A percentile compares a stretch with the other conserved stretches of the same genome.
Conservation (phyloP, 495 filamentous ascomycete genomes). For the Evernia prunastri region DNA sequence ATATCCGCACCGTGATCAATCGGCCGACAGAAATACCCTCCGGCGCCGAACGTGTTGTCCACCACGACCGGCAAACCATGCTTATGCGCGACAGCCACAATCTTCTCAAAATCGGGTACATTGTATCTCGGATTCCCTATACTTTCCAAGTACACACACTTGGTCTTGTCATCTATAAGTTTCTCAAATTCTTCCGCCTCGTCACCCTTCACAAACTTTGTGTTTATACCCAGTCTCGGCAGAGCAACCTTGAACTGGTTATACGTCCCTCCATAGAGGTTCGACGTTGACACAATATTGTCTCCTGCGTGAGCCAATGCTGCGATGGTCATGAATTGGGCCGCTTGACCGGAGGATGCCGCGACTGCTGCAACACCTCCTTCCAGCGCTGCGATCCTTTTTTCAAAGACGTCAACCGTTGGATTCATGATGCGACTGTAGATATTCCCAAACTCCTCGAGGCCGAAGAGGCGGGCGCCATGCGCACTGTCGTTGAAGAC, state of each 20-base stretch:
- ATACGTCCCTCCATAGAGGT: conserved; percentile 95
- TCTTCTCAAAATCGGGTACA: conserved; percentile 80
- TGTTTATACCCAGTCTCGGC: conserved; percentile 76
- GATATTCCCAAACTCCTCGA: conserved; percentile 98
- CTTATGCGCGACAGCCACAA: conserved; percentile 72
- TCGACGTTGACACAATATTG: conserved; percentile 91
- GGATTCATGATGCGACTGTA: conserved; percentile 99
- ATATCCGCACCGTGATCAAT: conserved; percentile 94
- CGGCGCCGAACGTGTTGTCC: conserved; percentile 97
- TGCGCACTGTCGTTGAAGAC: conserved; percentile 96
- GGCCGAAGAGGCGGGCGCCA: conserved; percentile 89
- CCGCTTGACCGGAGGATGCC: conserved; percentile 83
- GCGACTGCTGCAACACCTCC: conserved; percentile 89
- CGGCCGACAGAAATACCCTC: conserved; percentile 82
- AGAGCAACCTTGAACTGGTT: conserved; percentile 96
- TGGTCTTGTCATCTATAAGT: conserved; percentile 91
- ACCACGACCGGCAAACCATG: conserved; percentile 77
- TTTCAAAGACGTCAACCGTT: conserved; percentile 96
- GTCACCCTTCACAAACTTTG: conserved; percentile 87
- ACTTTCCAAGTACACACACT: conserved; percentile 90
- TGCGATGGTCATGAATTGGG: conserved; percentile 89
- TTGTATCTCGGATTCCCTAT: conserved; percentile 97
- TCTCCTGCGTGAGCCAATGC: conserved; percentile 79
- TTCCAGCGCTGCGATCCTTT: conserved; percentile 91
- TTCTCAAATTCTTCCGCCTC: conserved; percentile 73